Conservation (phyloP, 805 yeast species). For the Spathaspora gorwiae region DNA sequence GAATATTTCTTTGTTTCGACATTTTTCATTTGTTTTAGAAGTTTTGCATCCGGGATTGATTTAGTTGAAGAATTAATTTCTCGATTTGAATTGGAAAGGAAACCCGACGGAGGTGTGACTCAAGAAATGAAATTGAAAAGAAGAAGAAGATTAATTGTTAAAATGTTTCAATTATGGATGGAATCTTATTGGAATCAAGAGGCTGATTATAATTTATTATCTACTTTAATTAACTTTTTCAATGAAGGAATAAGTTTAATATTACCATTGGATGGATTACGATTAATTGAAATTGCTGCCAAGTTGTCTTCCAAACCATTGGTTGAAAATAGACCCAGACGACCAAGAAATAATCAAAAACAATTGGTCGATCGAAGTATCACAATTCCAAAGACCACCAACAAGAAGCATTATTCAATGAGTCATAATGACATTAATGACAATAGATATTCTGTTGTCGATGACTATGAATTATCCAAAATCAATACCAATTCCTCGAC, state of each 20-base stretch:
- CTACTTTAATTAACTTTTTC: constrained; percentile 72
- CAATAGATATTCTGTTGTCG: constrained; percentile 44
- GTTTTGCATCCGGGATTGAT: constrained; percentile 63
- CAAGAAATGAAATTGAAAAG: constrained; percentile 39
- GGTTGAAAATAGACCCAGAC: constrained; percentile 26
- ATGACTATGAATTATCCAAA: constrained; percentile 53
- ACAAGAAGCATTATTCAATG: too few relatives aligned
- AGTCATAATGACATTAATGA: constrained; percentile 9
- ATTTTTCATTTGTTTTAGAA: constrained; percentile 71
- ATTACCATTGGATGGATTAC: constrained; percentile 64
- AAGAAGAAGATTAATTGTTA: constrained; percentile 63
- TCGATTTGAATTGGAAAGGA: constrained; percentile 51
- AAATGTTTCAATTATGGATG: constrained; percentile 76
- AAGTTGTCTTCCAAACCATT: constrained; percentile 54
- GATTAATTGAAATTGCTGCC: constrained; percentile 58
- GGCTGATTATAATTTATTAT: constrained; percentile 54
- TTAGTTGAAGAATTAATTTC: constrained; percentile 63
- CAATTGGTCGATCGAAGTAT: constrained; percentile 56
- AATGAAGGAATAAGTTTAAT: constrained; percentile 65
- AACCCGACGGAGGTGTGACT: constrained; percentile 3
- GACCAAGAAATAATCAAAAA: constrained; percentile 14
- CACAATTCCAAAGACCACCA: constrained; percentile 27
- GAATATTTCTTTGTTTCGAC: constrained; percentile 67
- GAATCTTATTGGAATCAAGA: constrained; percentile 82
- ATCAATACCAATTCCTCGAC: constrained; percentile 46